Percentiles rank a stretch among this genome's conserved stretches.
Conservation (phyloP, 2,329 filamentous ascomycete species). For the Curvularia lunata region DNA sequence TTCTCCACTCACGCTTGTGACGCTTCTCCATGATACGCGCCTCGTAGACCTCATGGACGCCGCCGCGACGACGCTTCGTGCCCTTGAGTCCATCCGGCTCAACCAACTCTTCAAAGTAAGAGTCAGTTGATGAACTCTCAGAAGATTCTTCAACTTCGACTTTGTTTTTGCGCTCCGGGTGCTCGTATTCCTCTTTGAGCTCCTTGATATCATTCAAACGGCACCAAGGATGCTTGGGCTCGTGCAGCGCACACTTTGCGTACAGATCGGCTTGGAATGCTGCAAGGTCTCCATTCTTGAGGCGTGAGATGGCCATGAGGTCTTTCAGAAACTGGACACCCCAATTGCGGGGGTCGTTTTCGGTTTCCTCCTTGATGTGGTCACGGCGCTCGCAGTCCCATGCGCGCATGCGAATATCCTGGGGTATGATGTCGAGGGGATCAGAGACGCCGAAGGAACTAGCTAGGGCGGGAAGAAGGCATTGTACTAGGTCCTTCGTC, state of each 20-base stretch:
- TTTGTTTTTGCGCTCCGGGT: slow-evolving; percentile 25
- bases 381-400: slow-evolving; percentile 47
- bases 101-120: slow-evolving; percentile 39
- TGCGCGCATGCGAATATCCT: slow-evolving; percentile 47
- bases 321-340: slow-evolving; percentile 48
- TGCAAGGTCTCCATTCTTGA: slow-evolving; percentile 34
- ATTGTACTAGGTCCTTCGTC: slow-evolving; percentile 41
- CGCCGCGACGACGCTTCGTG: slow-evolving; percentile 24
- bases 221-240: slow-evolving; percentile 41
- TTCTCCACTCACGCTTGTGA: slow-evolving; percentile 31
- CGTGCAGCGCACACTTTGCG: slow-evolving; percentile 33
- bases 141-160: slow-evolving; percentile 19
- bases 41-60: slow-evolving; percentile 39
- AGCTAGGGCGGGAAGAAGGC: slow-evolving; percentile 41
- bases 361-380: slow-evolving; percentile 42
- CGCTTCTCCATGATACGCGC: slow-evolving; percentile 35
- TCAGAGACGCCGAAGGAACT: slow-evolving; percentile 31
- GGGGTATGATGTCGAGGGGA: slow-evolving; percentile 38
- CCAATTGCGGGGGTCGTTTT: slow-evolving; percentile 47
- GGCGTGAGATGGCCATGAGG: slow-evolving; percentile 39
- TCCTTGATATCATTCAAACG: slow-evolving; percentile 41
- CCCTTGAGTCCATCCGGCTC: slow-evolving; percentile 33
- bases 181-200: slow-evolving; percentile 39
- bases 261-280: slow-evolving; percentile 37
- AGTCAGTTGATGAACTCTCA: slow-evolving; percentile 33